Evolutionary conservation across 148 eudicot species (phyloP).

Genomic region (Chenopodium formosanum): DNA sequence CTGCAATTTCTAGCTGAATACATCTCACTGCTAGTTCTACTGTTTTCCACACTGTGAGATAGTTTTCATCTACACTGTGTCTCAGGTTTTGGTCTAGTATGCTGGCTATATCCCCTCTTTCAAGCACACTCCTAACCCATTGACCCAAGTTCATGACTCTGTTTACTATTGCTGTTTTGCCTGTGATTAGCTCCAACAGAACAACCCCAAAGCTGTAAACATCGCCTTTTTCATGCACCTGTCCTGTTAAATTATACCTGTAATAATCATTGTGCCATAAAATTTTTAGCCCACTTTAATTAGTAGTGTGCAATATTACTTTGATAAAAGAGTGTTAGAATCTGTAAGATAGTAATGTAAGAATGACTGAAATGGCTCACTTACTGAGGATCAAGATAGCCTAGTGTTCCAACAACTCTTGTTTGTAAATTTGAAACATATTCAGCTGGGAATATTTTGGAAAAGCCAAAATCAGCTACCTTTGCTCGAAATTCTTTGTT

Average conservation of each 20-base stretch:
- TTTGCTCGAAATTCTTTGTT: slow-evolving; percentile 34
- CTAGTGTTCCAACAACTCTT: slow-evolving; percentile 36
- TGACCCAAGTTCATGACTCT: slow-evolving; percentile 18
- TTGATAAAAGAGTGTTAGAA: neutral
- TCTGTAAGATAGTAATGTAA: neutral
- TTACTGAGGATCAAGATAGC: slow-evolving; percentile 52
- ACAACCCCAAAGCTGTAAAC: slow-evolving; percentile 41
- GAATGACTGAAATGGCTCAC: neutral
- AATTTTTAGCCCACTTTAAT: neutral
- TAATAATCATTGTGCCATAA: neutral
- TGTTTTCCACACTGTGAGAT: slow-evolving; percentile 30
- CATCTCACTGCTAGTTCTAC: slow-evolving; percentile 36
- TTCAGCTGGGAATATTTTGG: slow-evolving; percentile 33
- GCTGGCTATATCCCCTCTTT: slow-evolving; percentile 26
- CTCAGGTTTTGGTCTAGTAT: slow-evolving; percentile 32
- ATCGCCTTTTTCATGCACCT: slow-evolving; percentile 34
- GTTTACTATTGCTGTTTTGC: slow-evolving; percentile 26
- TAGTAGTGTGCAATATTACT: neutral
- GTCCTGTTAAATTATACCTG: slow-evolving; percentile 24
- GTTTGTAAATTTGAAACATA: slow-evolving; percentile 27
- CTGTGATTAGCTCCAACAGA: slow-evolving; percentile 40
- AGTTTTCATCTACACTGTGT: slow-evolving; percentile 13
- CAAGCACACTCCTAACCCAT: slow-evolving; percentile 34
- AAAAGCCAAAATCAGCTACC: slow-evolving; percentile 45
- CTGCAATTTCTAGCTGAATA: slow-evolving; percentile 13